Evolutionary conservation across 176 grass and related monocot genomes (phyloP).

Genomic region (Raddia guianensis): DNA sequence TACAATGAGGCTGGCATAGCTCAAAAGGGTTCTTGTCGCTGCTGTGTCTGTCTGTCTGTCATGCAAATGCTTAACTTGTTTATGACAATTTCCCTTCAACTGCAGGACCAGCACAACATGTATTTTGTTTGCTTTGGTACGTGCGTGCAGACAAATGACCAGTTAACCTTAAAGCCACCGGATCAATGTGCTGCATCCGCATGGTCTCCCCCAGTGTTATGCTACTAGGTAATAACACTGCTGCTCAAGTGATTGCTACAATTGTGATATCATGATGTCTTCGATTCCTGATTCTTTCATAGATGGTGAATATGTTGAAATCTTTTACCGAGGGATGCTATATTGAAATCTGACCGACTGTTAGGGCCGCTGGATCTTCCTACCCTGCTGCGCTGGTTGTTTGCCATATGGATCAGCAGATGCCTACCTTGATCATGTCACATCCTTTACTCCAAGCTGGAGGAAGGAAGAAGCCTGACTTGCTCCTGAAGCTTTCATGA

Average conservation of each 20-base stretch:
- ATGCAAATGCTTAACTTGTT: conserved; percentile 44
- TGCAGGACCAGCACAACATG: conserved; percentile 49
- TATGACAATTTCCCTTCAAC: conserved; percentile 27
- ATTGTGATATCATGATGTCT: not conserved
- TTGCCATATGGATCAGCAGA: not conserved
- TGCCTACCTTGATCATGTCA: conserved; percentile 42
- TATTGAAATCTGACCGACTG: conserved; percentile 10
- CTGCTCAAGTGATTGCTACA: not conserved
- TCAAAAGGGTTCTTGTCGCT: conserved; percentile 49
- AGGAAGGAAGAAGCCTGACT: conserved; percentile 51
- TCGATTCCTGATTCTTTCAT: not conserved
- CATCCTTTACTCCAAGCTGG: conserved; percentile 50
- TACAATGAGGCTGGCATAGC: conserved; percentile 56
- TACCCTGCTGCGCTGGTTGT: not conserved
- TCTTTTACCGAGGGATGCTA: not conserved
- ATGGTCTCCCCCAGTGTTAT: not conserved
- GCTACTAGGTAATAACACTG: not conserved
- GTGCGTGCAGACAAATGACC: conserved; percentile 10
- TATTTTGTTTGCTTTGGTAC: conserved; percentile 53
- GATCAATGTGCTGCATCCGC: not conserved
- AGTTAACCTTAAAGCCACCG: conserved; percentile 23
- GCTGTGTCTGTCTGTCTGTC: conserved; percentile 54
- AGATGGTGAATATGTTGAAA: conserved; percentile 15
- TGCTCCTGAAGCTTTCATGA: conserved; percentile 46
- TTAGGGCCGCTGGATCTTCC: not conserved